These are phyloP conservation scores for Cryptosporidium ubiquitum DNA, from an alignment of 169 alveolate genomes.

Conservation along the genomic window DNA sequence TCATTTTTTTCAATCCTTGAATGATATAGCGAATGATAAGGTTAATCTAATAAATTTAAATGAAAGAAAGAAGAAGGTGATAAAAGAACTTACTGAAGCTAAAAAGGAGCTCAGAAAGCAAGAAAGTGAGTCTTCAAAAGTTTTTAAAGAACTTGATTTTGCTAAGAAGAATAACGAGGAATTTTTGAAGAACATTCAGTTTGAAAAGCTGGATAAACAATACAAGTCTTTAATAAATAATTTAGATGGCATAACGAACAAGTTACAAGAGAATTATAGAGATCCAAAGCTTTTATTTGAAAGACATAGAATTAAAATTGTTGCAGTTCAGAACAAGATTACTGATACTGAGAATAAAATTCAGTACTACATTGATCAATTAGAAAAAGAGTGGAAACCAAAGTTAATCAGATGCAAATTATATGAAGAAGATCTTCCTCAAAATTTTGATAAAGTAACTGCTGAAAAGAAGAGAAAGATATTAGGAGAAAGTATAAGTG, in stretches of 20 bases:
- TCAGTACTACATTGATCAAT: neutral
- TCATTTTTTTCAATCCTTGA: slow-evolving; percentile 31
- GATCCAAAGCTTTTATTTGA: slow-evolving; percentile 17
- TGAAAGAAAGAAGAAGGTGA: neutral
- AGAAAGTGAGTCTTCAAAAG: neutral
- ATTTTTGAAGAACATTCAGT: neutral
- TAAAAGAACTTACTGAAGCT: neutral
- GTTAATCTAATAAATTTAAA: neutral
- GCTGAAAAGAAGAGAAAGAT: slow-evolving; percentile 21
- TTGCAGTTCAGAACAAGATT: neutral
- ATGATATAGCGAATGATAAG: slow-evolving; percentile 8
- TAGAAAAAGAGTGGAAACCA: slow-evolving; percentile 22
- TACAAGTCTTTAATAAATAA: neutral
- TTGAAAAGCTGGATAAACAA: slow-evolving; percentile 5
- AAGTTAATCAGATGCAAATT: slow-evolving; percentile 12
- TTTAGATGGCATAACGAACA: neutral
- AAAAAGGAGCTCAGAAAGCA: neutral
- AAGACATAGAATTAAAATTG: neutral
- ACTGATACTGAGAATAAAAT: neutral
- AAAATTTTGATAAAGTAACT: slow-evolving; percentile 3
- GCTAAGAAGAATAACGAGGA: neutral
- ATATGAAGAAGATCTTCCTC: neutral
- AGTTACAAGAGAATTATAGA: neutral
- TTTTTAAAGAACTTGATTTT: neutral
- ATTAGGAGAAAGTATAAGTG: slow-evolving; percentile 31